A percentile compares a stretch with the other conserved stretches of the same genome.
phyloP scores from a whole-genome alignment of 2,329 filamentous ascomycete species.

The Colletotrichum plurivorum region DNA sequence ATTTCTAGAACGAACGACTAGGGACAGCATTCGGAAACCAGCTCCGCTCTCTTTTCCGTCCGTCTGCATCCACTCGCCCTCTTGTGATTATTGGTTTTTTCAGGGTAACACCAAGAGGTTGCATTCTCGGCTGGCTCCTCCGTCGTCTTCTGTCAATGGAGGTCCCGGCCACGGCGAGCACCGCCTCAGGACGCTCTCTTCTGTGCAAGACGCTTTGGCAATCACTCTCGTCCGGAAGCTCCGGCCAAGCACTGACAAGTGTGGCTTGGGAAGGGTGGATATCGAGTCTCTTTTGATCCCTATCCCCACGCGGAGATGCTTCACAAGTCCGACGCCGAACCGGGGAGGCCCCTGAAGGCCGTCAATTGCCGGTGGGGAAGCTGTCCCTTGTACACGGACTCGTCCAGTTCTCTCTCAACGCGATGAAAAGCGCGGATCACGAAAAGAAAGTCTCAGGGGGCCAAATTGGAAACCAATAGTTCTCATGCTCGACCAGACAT shows the following conservation, averaged over 20 bases:
- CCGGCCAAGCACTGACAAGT: neutral
- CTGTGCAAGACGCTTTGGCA: neutral
- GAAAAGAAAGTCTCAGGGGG: too few species aligned
- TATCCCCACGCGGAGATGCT: neutral
- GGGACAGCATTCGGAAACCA: neutral
- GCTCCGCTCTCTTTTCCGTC: too few species aligned
- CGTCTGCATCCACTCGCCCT: too few species aligned
- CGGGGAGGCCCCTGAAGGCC: slow-evolving; percentile 1
- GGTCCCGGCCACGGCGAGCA: slow-evolving; percentile 3
- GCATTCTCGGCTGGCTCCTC: neutral
- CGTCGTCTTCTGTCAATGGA: neutral
- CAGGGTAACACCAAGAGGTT: slow-evolving; percentile 3
- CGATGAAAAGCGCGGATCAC: too few species aligned
- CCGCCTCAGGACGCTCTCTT: neutral
- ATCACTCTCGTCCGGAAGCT: neutral
- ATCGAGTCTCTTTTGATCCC: neutral
- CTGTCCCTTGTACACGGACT: neutral
- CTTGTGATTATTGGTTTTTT: neutral
- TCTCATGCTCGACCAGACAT: too few species aligned
- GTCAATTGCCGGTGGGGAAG: neutral
- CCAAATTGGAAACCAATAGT: too few species aligned
- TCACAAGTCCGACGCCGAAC: neutral
- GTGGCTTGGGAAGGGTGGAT: neutral
- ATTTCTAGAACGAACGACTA: neutral
- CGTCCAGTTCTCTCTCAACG: too few species aligned